Conservation (phyloP, 2,329 filamentous ascomycete species). For the Trichoderma sp. region DNA sequence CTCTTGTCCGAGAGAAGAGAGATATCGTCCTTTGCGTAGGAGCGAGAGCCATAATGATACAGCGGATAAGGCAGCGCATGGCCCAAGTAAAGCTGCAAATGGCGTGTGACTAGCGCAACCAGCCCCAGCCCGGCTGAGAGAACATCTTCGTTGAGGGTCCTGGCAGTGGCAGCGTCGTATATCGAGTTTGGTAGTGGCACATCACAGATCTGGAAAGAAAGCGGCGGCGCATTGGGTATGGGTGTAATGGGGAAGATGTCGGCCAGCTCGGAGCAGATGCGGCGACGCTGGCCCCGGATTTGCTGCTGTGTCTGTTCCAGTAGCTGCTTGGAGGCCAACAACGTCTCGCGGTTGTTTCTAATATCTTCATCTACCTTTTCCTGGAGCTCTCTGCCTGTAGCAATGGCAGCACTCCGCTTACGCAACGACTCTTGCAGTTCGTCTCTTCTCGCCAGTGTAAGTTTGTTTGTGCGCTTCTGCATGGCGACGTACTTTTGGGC, state of each 20-base stretch:
- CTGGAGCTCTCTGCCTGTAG: constrained; percentile 59
- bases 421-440: constrained; percentile 67
- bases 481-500: constrained; percentile 55
- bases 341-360: constrained; percentile 56
- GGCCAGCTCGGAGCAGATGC: constrained; percentile 80
- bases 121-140: constrained; percentile 80
- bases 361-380: constrained; percentile 59
- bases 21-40: constrained; percentile 74
- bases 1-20: constrained; percentile 51
- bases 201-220: constrained; percentile 81
- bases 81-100: constrained; percentile 79
- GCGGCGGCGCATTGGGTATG: constrained; percentile 50
- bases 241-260: constrained; percentile 80
- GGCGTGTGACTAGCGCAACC: constrained; percentile 70
- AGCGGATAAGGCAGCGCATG: constrained; percentile 80
- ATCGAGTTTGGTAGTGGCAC: constrained; percentile 77
- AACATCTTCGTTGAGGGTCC: constrained; percentile 60
- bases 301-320: constrained; percentile 59
- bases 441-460: constrained; percentile 60
- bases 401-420: constrained; percentile 66
- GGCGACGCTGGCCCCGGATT: constrained; percentile 80
- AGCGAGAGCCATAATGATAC: constrained; percentile 68
- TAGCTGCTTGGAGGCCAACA: constrained; percentile 55
- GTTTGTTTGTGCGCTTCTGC: constrained; percentile 65
- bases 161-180: constrained; percentile 55